Conservation (phyloP, 306 rosid species). For the Potentilla sterilis region DNA sequence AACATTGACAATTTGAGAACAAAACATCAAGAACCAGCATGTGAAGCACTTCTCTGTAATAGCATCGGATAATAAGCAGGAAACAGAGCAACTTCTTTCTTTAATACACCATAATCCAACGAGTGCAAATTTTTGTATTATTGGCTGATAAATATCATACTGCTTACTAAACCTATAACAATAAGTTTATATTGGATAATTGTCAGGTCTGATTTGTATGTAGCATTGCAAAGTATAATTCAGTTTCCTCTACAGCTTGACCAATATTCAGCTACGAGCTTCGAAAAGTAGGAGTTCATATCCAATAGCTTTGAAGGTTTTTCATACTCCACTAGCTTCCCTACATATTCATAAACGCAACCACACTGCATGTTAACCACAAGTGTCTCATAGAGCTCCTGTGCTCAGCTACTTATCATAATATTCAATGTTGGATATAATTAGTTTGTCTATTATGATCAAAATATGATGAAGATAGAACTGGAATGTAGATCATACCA, state of each 20-base stretch:
- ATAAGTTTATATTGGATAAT: background rate
- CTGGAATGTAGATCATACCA: conserved; percentile 36
- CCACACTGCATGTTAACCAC: background rate
- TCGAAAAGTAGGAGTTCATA: conserved; percentile 62
- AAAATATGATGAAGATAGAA: background rate
- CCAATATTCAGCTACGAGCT: conserved; percentile 84
- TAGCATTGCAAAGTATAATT: background rate
- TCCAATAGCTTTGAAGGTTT: conserved; percentile 62
- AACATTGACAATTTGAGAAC: too few species aligned
- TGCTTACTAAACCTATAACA: background rate
- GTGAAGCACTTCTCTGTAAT: too few species aligned
- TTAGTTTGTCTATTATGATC: background rate
- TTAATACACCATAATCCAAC: conserved; percentile 26
- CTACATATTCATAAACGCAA: conserved; percentile 26
- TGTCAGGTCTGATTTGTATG: background rate
- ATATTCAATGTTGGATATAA: background rate
- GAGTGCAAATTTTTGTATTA: background rate
- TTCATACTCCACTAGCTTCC: conserved; percentile 69
- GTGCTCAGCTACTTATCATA: background rate
- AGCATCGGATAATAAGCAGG: too few species aligned
- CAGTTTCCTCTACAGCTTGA: conserved; percentile 54
- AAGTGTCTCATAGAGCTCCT: background rate
- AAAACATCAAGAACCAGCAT: too few species aligned
- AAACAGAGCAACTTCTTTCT: too few species aligned
- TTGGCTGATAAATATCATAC: background rate